phyloP scores from a whole-genome alignment of 768 basidiomycete species.

The Suillus sp. region DNA sequence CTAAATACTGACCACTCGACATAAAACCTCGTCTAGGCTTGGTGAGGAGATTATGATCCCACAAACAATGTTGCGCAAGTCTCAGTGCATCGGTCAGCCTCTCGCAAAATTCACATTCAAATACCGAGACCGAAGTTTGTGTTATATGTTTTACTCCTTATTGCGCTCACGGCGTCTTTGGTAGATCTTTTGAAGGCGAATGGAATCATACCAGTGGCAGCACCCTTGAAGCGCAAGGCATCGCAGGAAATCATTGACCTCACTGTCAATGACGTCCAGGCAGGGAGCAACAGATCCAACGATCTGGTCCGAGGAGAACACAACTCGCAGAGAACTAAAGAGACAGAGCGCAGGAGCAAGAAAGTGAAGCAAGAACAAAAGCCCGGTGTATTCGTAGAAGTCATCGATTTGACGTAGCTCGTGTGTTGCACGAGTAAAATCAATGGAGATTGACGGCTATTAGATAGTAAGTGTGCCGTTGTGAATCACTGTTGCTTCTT shows the following conservation, averaged over 20 bases:
- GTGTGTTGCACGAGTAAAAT: background rate
- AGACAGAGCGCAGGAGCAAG: conserved; percentile 19
- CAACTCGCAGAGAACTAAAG: conserved; percentile 9
- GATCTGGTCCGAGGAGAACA: conserved; percentile 10
- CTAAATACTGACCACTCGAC: background rate
- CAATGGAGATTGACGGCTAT: background rate
- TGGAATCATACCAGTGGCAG: conserved; percentile 26
- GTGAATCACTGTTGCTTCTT: conserved; percentile 1
- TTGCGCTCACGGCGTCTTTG: background rate
- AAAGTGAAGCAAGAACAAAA: conserved; percentile 30
- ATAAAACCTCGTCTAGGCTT: conserved; percentile 20
- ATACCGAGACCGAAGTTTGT: conserved; percentile 30
- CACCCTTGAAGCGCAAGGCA: conserved; percentile 7
- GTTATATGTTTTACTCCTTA: conserved; percentile 10
- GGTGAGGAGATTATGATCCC: conserved; percentile 21
- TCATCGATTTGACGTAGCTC: conserved; percentile 33
- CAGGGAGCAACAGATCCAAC: conserved; percentile 16
- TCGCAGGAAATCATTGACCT: conserved; percentile 27
- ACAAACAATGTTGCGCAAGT: background rate
- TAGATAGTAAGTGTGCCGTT: background rate
- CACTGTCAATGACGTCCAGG: conserved; percentile 18
- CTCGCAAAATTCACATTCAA: conserved; percentile 32
- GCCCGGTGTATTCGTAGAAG: conserved; percentile 21
- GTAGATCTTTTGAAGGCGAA: conserved; percentile 32
- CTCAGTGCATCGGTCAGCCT: conserved; percentile 14